These are phyloP conservation scores for Metschnikowia lunata DNA, from an alignment of 805 yeast genomes.

Conservation along the genomic window DNA sequence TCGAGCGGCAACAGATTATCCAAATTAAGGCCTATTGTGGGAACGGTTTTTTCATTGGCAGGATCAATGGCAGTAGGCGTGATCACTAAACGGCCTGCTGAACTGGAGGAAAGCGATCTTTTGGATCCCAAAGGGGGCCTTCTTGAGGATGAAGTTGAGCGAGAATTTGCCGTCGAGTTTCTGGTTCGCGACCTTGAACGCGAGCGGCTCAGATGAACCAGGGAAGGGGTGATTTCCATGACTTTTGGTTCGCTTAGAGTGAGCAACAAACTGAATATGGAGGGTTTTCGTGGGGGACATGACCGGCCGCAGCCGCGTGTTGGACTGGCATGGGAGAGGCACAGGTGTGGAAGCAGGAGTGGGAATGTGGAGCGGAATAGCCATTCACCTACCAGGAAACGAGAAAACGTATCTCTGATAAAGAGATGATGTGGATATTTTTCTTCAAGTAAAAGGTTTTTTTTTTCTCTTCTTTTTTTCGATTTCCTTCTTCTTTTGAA, in stretches of 20 bases:
- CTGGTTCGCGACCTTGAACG: conserved; percentile 35
- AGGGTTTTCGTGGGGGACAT: background rate
- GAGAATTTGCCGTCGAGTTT: conserved; percentile 29
- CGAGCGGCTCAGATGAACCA: conserved; percentile 27
- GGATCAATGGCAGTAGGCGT: conserved; percentile 26
- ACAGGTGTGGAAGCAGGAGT: background rate
- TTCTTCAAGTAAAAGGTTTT: no score
- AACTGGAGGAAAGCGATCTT: conserved; percentile 34
- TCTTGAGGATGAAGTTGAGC: conserved; percentile 31
- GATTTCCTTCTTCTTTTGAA: no score
- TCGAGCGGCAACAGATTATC: conserved; percentile 80
- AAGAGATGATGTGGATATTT: no score
- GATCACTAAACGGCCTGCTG: conserved; percentile 25
- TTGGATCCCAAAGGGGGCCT: conserved; percentile 32
- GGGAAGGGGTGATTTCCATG: conserved; percentile 17
- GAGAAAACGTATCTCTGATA: no score
- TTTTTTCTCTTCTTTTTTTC: no score
- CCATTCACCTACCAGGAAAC: no score
- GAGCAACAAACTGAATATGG: background rate
- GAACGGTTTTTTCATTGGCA: conserved; percentile 33
- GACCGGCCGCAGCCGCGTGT: background rate
- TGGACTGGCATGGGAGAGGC: background rate
- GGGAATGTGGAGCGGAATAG: no score
- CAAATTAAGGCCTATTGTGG: conserved; percentile 54
- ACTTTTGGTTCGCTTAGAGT: background rate